Evolutionary conservation across 495 filamentous ascomycete genomes (phyloP).

Genomic region (Annulohypoxylon moriforme): DNA sequence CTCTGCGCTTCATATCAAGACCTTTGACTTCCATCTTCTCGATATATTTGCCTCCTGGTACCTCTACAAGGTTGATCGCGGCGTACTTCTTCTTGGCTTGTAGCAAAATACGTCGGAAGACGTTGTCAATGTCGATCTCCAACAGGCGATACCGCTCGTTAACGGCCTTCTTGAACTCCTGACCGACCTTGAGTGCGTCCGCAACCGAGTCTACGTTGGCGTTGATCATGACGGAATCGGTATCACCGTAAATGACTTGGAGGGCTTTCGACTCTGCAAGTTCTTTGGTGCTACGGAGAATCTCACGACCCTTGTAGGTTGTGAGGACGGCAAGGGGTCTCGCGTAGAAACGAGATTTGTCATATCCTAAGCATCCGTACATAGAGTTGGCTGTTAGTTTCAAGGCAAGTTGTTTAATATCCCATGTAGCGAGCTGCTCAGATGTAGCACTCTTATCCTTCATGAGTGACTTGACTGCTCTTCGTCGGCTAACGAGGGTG

Average conservation of each 20-base stretch:
- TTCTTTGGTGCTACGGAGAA: slow-evolving; percentile 93
- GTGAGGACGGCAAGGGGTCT: slow-evolving; percentile 94
- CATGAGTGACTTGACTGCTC: slow-evolving; percentile 94
- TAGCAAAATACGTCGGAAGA: slow-evolving; percentile 91
- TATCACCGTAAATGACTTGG: slow-evolving; percentile 97
- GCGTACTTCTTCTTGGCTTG: slow-evolving; percentile 99
- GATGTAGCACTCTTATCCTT: slow-evolving; percentile 88
- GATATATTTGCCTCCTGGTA: slow-evolving; percentile 82
- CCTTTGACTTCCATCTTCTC: slow-evolving; percentile 99
- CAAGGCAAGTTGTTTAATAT: slow-evolving; percentile 95
- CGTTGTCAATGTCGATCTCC: slow-evolving; percentile 98
- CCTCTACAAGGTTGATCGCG: slow-evolving; percentile 90
- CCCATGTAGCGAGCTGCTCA: slow-evolving; percentile 93
- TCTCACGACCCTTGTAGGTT: slow-evolving; percentile 97
- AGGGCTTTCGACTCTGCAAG: slow-evolving; percentile 88
- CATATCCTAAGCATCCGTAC: slow-evolving; percentile 98
- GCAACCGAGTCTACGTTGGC: slow-evolving; percentile 94
- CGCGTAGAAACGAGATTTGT: slow-evolving; percentile 95
- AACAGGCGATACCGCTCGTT: slow-evolving; percentile 90
- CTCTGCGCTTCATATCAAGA: slow-evolving; percentile 95
- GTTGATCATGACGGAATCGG: slow-evolving; percentile 99
- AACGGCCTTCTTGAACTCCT: slow-evolving; percentile 72
- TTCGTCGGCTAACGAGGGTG: slow-evolving; percentile 85
- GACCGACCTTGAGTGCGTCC: slow-evolving; percentile 88
- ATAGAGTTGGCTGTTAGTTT: slow-evolving; percentile 99